phyloP scores from a whole-genome alignment of 1,284 basidiomycete species.

The Leccinum fuscescens region DNA sequence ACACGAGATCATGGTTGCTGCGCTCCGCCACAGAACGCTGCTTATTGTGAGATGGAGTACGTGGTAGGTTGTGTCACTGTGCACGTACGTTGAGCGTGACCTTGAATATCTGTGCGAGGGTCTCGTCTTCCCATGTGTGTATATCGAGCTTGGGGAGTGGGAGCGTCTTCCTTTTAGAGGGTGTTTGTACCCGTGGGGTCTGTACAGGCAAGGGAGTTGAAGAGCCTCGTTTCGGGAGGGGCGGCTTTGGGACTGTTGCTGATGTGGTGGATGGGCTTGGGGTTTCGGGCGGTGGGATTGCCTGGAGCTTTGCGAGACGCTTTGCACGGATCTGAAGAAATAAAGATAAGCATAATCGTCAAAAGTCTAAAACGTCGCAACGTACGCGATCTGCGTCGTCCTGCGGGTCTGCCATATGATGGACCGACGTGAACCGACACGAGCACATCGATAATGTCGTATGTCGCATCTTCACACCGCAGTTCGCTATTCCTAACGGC shows the following conservation, averaged over 20 bases:
- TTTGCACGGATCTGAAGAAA: constrained; percentile 77
- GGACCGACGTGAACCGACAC: constrained; percentile 36
- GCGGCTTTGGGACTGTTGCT: neutral
- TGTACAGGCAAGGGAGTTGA: constrained; percentile 20
- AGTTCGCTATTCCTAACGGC: no score
- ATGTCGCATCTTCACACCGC: no score
- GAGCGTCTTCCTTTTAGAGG: constrained; percentile 46
- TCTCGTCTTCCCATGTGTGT: constrained; percentile 70
- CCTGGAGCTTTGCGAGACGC: constrained; percentile 78
- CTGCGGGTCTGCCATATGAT: constrained; percentile 42
- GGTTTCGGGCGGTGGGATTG: constrained; percentile 23
- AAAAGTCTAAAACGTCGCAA: neutral
- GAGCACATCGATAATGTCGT: no score
- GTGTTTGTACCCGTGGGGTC: constrained; percentile 22
- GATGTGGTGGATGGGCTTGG: constrained; percentile 17
- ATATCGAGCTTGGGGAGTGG: constrained; percentile 52
- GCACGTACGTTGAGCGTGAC: constrained; percentile 74
- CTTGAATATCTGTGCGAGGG: constrained; percentile 67
- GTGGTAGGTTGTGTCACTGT: neutral
- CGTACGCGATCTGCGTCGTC: constrained; percentile 77
- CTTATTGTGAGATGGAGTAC: constrained; percentile 5
- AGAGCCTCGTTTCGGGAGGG: constrained; percentile 36
- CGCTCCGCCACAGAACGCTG: constrained; percentile 71
- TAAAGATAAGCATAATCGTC: neutral
- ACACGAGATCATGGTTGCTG: constrained; percentile 72